phyloP scores from a whole-genome alignment of 1,284 basidiomycete genomes.

The Hypsizygus ulmarius region DNA sequence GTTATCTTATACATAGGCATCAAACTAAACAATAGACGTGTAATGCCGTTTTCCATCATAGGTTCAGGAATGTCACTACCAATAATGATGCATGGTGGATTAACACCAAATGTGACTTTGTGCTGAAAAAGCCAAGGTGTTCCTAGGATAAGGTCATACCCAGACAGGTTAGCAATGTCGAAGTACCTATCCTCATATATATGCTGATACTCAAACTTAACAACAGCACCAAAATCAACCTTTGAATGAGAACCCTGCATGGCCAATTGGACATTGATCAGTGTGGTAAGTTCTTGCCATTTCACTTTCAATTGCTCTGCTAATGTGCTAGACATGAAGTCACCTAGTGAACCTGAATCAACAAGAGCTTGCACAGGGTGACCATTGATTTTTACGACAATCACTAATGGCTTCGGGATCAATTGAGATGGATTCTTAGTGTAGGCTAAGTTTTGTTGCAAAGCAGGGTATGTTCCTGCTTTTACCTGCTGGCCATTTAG shows the following conservation, averaged over 20 bases:
- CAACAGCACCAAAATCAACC: constrained; percentile 19
- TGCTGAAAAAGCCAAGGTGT: constrained; percentile 32
- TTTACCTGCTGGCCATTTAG: too few relatives aligned
- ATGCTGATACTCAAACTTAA: constrained; percentile 27
- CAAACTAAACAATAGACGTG: constrained; percentile 16
- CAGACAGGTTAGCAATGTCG: constrained; percentile 30
- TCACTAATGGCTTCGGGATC: constrained; percentile 29
- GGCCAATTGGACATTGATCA: constrained; percentile 28
- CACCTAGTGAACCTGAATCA: constrained; percentile 27
- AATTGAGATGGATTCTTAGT: too few relatives aligned
- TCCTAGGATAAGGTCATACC: constrained; percentile 32
- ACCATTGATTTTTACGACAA: constrained; percentile 32
- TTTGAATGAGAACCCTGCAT: constrained; percentile 27
- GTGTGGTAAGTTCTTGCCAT: constrained; percentile 19
- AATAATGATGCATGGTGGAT: constrained; percentile 21
- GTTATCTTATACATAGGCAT: constrained; percentile 14
- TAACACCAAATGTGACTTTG: constrained; percentile 19
- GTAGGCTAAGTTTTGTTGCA: too few relatives aligned
- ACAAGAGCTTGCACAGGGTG: constrained; percentile 23
- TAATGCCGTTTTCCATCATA: constrained; percentile 21
- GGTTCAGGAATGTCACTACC: constrained; percentile 16
- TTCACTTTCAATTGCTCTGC: constrained; percentile 31
- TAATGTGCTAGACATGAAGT: constrained; percentile 37
- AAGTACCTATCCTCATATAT: constrained; percentile 29
- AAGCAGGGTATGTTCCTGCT: too few relatives aligned